Percentiles rank a stretch among this genome's conserved stretches.
Conservation (phyloP, 2,329 filamentous ascomycete species). For the Aspergillus arachidicola region DNA sequence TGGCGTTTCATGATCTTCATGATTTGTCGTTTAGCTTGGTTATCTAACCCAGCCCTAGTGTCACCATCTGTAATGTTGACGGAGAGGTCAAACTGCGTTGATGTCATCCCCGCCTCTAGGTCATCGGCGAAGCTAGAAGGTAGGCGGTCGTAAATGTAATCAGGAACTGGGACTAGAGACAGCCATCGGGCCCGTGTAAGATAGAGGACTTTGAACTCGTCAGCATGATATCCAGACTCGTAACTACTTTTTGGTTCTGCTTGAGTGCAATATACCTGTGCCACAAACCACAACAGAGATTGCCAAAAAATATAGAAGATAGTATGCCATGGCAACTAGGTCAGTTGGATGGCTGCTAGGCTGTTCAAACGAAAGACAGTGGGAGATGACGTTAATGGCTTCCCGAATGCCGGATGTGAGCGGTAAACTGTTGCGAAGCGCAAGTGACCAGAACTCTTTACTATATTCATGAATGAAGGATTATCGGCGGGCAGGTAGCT, state of each 20-base stretch:
- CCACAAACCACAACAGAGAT: slow-evolving; percentile 71
- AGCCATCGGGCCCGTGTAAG: slow-evolving; percentile 79
- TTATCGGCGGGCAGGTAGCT: not conserved
- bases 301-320: slow-evolving; percentile 76
- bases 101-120: slow-evolving; percentile 83
- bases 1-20: slow-evolving; percentile 87
- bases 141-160: slow-evolving; percentile 75
- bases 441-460: not conserved
- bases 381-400: not conserved
- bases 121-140: slow-evolving; percentile 79
- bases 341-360: not conserved
- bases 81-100: slow-evolving; percentile 77
- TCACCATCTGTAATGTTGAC: slow-evolving; percentile 82
- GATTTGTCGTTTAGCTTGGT: slow-evolving; percentile 77
- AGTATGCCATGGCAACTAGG: slow-evolving; percentile 63
- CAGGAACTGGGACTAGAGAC: slow-evolving; percentile 65
- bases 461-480: not conserved
- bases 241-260: not conserved
- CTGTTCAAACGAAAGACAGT: not conserved
- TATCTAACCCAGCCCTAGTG: slow-evolving; percentile 76
- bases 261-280: slow-evolving; percentile 58
- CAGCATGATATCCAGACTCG: slow-evolving; percentile 9
- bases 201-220: slow-evolving; percentile 64
- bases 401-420: not conserved
- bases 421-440: not conserved